Evolutionary conservation across 2,329 filamentous ascomycete genomes (phyloP).

Genomic region (Penicillium nordicum): DNA sequence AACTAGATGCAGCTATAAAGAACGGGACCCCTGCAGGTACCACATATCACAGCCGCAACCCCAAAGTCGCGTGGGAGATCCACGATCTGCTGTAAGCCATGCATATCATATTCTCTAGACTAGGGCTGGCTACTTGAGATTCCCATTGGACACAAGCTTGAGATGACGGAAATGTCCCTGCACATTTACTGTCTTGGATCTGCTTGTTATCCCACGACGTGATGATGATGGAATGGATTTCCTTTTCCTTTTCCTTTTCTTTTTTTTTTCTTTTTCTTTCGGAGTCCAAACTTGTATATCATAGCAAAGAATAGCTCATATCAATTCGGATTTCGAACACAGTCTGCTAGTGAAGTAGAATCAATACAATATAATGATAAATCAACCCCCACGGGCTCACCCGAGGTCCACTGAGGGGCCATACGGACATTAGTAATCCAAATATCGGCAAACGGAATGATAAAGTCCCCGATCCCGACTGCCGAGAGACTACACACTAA

Average conservation of each 20-base stretch:
- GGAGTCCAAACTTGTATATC: neutral
- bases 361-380: neutral
- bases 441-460: neutral
- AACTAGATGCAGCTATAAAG: slow-evolving; percentile 41
- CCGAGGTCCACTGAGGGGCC: neutral
- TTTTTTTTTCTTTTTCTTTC: neutral
- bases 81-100: neutral
- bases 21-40: neutral
- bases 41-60: neutral
- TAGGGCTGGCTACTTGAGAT: neutral
- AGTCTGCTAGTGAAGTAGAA: neutral
- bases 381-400: neutral
- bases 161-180: neutral
- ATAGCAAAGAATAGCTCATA: slow-evolving; percentile 2
- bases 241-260: neutral
- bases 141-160: neutral
- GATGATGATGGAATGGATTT: slow-evolving; percentile 19
- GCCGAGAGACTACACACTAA: neutral
- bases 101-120: neutral
- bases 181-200: neutral
- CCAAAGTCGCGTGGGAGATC: neutral
- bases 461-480: neutral
- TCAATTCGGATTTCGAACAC: neutral
- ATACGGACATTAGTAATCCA: neutral
- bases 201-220: slow-evolving; percentile 10